Evolutionary conservation across 192 early-diverging fungal species (phyloP), one percentile per base, ranked within the genome.

Genomic region (Linderina pennispora): DNA sequence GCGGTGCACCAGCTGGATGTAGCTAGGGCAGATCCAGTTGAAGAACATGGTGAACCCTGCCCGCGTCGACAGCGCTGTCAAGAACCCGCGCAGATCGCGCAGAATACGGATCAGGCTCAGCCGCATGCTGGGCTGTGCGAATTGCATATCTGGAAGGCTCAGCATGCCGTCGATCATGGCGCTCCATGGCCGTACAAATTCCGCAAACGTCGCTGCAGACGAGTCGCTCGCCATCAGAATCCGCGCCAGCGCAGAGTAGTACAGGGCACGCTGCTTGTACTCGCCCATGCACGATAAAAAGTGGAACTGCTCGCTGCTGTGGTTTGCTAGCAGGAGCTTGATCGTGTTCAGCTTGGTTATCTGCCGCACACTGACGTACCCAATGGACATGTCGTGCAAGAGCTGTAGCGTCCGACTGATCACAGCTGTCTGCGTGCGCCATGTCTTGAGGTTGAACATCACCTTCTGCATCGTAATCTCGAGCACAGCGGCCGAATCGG

Each of bases 11-110:
- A 90, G 65, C 1, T 61, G 76, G 22, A 82, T 80, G 36, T 82
- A 77, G 10, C 72, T 68, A 16, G 90, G 81, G 62, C 80, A 85
- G 23, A 95, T 79, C 92, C 92, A 95, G 23, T 88, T 84, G 46
- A 92, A 93, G 55, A 93, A 88, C 22, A 86, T 17, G 9, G 55
- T 46, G 49, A 82, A 86, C 50, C 80, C 65, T 44, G 63, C 61
- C 47, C 80, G 62, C 10, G 61, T 72, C 41, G 77, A 72, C 21
- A 91, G 70, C 18, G 84, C 78, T 1, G 69, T 57, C 23, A 90
- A 66, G 36, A 94, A 82, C 2, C 91, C 91, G 34, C 86, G 74
- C 40, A 91, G 58, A 42, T 91, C 88, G 21, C 78, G 73, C 55
- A 94, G 87, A 6, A 82, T 53, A 17, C 84, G 82, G 8, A 75